Evolutionary conservation across 2,329 filamentous ascomycete genomes (phyloP).

Genomic region (Pseudocercospora vitis): DNA sequence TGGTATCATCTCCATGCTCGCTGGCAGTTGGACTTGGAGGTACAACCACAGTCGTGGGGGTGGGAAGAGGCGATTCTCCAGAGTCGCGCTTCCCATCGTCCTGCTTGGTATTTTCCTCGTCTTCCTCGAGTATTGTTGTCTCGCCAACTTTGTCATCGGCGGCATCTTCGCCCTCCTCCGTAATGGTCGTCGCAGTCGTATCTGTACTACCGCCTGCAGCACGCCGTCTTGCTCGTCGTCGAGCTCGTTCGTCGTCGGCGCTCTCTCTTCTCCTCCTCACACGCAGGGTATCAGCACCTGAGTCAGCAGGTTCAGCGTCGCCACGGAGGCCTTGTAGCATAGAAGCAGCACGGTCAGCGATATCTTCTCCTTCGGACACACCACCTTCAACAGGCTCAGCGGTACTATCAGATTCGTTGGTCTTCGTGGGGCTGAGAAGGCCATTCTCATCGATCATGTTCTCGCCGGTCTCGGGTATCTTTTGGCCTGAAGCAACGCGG

Average conservation of each 20-base stretch:
- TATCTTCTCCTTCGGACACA: conserved; percentile 61
- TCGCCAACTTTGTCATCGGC: conserved; percentile 8
- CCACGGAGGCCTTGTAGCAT: conserved; percentile 79
- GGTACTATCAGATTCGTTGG: conserved; percentile 27
- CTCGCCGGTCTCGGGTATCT: conserved; percentile 67
- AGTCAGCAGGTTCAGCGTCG: conserved; percentile 48
- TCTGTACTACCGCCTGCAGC: conserved; percentile 36
- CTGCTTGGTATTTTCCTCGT: not conserved
- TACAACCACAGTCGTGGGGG: conserved; percentile 17
- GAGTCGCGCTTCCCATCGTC: conserved; percentile 6
- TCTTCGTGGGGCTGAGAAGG: conserved; percentile 32
- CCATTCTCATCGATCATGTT: conserved; percentile 34
- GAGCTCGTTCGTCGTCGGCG: conserved; percentile 74
- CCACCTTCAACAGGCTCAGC: conserved; percentile 32
- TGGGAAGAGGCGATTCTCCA: not conserved
- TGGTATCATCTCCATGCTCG: conserved; percentile 4
- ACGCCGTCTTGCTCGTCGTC: conserved; percentile 59
- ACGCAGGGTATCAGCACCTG: conserved; percentile 42
- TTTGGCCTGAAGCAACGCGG: conserved; percentile 82
- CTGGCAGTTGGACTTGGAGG: conserved; percentile 15
- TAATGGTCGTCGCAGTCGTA: conserved; percentile 38
- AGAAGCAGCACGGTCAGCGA: conserved; percentile 80
- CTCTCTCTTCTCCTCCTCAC: conserved; percentile 69
- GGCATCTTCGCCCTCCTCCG: conserved; percentile 26
- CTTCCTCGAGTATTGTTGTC: conserved; percentile 10